Conservation (phyloP, 768 basidiomycete genomes). For the Naganishia friedmannii region DNA sequence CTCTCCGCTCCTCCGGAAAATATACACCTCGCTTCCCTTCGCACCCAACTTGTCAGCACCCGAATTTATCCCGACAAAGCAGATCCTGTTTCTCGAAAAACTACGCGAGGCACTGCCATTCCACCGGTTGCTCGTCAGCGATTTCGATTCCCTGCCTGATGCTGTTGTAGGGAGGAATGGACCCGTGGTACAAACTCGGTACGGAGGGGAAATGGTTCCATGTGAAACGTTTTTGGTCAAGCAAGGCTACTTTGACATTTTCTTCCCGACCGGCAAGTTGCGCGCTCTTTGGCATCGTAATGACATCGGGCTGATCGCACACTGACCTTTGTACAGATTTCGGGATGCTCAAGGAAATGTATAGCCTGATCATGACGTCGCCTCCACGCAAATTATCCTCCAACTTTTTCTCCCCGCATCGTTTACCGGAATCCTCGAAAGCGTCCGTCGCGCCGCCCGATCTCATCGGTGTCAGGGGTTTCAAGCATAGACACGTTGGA, state of each 20-base stretch:
- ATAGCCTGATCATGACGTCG: constrained; percentile 67
- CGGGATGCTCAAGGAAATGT: constrained; percentile 78
- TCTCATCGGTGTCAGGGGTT: constrained; percentile 74
- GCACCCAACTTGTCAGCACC: constrained; percentile 80
- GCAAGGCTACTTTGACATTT: constrained; percentile 96
- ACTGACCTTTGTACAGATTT: constrained; percentile 58
- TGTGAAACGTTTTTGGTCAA: constrained; percentile 86
- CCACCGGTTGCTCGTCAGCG: constrained; percentile 88
- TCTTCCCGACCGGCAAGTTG: constrained; percentile 75
- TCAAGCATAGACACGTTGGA: constrained; percentile 71
- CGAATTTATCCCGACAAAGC: constrained; percentile 89
- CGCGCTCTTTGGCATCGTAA: neutral
- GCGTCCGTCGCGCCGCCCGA: constrained; percentile 36
- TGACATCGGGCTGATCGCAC: neutral
- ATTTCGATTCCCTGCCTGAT: constrained; percentile 85
- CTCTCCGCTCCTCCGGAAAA: constrained; percentile 58
- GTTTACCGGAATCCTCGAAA: constrained; percentile 28
- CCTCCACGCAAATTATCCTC: constrained; percentile 36
- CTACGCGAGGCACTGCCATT: constrained; percentile 80
- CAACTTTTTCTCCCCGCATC: constrained; percentile 38
- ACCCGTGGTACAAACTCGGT: constrained; percentile 93
- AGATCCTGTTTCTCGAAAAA: constrained; percentile 76
- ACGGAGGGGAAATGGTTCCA: constrained; percentile 77
- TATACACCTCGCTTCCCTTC: constrained; percentile 75
- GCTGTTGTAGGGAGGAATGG: constrained; percentile 72